phyloP scores from a whole-genome alignment of 2,329 filamentous ascomycete species.

The Blastomyces silverae region DNA sequence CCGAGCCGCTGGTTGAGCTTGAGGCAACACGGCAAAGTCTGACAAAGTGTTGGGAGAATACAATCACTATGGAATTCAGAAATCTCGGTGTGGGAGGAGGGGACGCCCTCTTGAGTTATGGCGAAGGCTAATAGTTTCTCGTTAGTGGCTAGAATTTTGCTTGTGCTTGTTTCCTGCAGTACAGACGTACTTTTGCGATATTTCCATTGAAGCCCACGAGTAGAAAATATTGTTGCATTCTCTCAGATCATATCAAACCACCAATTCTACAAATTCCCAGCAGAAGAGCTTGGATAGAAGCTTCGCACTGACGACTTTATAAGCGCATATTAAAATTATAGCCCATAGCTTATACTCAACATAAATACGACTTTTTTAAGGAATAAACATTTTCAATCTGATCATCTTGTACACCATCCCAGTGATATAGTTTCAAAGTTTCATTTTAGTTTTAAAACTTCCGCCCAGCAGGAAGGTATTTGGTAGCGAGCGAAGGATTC shows the following conservation, averaged over 20 bases:
- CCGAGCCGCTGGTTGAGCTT: slow-evolving; percentile 38
- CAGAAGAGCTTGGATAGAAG: background rate
- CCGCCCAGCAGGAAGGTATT: too few species aligned
- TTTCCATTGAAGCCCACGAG: too few species aligned
- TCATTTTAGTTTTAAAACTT: background rate
- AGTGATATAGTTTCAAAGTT: background rate
- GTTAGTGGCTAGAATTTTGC: background rate
- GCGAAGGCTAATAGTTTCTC: background rate
- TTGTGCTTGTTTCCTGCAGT: background rate
- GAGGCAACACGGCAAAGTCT: slow-evolving; percentile 42
- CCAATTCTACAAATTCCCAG: background rate
- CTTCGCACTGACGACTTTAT: too few species aligned
- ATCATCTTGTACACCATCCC: background rate
- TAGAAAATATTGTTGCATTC: background rate
- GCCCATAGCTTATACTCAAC: background rate
- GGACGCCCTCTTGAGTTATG: background rate
- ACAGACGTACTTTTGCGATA: too few species aligned
- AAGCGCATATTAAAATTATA: too few species aligned
- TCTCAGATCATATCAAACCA: background rate
- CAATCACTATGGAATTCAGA: background rate
- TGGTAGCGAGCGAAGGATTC: too few species aligned
- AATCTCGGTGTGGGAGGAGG: background rate
- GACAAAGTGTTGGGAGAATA: slow-evolving; percentile 23
- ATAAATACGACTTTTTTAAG: background rate
- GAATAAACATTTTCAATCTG: background rate